These are phyloP conservation scores for Sorghum bicolor DNA, from an alignment of 176 grass and related monocot species.

Conservation along the genomic window DNA sequence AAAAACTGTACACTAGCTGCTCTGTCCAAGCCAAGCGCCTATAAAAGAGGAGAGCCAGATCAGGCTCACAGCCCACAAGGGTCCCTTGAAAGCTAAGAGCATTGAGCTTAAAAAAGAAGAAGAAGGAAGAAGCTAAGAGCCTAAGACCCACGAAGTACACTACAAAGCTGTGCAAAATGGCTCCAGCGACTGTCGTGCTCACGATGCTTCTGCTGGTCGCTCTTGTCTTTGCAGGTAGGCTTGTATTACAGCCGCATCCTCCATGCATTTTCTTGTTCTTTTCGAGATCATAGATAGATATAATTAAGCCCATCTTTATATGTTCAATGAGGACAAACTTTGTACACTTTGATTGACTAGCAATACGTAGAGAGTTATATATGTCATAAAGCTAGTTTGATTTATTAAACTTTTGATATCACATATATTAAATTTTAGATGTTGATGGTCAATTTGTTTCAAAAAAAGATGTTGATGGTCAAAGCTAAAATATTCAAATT, in stretches of 20 bases:
- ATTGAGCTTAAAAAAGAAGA: no score
- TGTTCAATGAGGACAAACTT: neutral
- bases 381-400: no score
- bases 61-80: no score
- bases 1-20: neutral
- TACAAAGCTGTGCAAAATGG: neutral
- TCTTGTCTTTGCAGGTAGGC: neutral
- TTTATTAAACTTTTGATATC: neutral
- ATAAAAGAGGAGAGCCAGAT: neutral
- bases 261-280: neutral
- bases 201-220: neutral
- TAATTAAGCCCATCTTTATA: neutral
- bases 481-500: neutral
- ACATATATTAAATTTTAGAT: neutral
- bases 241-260: neutral
- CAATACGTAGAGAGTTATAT: neutral
- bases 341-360: neutral
- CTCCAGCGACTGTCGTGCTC: neutral
- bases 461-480: no score
- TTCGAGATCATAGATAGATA: no score
- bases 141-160: no score
- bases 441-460: no score
- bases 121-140: no score
- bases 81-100: no score
- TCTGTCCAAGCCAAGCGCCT: neutral